These are phyloP conservation scores for Oehlia diaphana DNA, from an alignment of 192 early-diverging fungal species.

Conservation along the genomic window DNA sequence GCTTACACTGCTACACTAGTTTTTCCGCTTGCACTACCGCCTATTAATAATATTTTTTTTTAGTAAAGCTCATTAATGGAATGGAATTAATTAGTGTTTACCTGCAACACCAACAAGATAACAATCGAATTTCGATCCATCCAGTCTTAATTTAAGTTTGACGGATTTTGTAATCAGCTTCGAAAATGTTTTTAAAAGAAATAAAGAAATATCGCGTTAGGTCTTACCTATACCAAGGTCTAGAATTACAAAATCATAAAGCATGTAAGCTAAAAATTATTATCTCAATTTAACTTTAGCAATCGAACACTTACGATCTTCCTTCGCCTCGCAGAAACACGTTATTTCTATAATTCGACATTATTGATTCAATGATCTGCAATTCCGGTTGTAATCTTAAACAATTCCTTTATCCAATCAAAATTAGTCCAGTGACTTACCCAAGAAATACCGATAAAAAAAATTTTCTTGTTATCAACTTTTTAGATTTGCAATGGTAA, in stretches of 20 bases:
- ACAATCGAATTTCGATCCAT: constrained; percentile 62
- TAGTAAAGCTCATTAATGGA: not conserved
- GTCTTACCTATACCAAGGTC: constrained; percentile 46
- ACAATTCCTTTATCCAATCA: no score
- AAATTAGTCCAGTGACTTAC: no score
- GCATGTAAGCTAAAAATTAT: not conserved
- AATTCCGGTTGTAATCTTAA: no score
- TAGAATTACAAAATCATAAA: constrained; percentile 18
- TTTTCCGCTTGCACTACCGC: constrained; percentile 82
- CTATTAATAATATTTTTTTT: constrained; percentile 32
- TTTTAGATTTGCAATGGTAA: no score
- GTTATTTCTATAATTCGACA: not conserved
- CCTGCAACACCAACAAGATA: constrained; percentile 79
- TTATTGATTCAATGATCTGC: not conserved
- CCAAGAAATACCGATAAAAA: no score
- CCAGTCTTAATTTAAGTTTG: constrained; percentile 34
- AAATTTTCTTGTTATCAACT: no score
- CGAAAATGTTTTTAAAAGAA: not conserved
- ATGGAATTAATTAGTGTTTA: not conserved
- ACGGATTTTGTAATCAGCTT: not conserved
- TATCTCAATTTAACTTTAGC: not conserved
- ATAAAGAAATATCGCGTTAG: not conserved
- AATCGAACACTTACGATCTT: constrained; percentile 13
- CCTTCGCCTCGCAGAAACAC: constrained; percentile 17
- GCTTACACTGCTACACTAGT: constrained; percentile 72